Conservation (phyloP, 805 yeast genomes). For the Monosporozyma unispora region DNA sequence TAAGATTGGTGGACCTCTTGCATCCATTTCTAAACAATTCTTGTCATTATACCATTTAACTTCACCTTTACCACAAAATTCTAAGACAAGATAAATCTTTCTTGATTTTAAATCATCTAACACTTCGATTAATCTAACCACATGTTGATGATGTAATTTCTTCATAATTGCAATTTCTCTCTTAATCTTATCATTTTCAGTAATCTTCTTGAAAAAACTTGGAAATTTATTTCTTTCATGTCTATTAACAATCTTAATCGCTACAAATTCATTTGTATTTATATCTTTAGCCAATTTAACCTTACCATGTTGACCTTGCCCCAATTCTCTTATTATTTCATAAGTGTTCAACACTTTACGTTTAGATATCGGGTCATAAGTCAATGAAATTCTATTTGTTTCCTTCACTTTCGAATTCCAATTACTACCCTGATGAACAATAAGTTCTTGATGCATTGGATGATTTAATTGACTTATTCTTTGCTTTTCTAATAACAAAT, state of each 20-base stretch:
- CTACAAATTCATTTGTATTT: slow-evolving; percentile 56
- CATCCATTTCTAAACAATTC: slow-evolving; percentile 34
- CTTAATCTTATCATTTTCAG: slow-evolving; percentile 67
- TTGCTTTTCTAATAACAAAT: slow-evolving; percentile 34
- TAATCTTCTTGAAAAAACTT: slow-evolving; percentile 23
- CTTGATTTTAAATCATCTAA: slow-evolving; percentile 77
- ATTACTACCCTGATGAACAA: background rate
- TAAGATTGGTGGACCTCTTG: slow-evolving; percentile 56
- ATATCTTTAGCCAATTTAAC: slow-evolving; percentile 83
- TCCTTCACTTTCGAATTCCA: slow-evolving; percentile 54
- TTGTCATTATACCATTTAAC: slow-evolving; percentile 55
- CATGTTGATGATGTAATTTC: slow-evolving; percentile 86
- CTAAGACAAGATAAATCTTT: slow-evolving; percentile 84
- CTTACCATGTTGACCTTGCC: slow-evolving; percentile 97
- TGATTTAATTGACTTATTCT: slow-evolving; percentile 34
- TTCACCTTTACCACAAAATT: slow-evolving; percentile 87
- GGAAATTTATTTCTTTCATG: slow-evolving; percentile 31
- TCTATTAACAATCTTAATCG: slow-evolving; percentile 87
- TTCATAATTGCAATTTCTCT: slow-evolving; percentile 92
- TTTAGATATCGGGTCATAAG: slow-evolving; percentile 80
- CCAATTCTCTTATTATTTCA: slow-evolving; percentile 80
- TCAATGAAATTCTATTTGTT: slow-evolving; percentile 69
- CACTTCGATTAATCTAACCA: slow-evolving; percentile 77
- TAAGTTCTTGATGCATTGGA: slow-evolving; percentile 32
- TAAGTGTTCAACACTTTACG: slow-evolving; percentile 82